Evolutionary conservation across 257 asterid genomes (phyloP).

Genomic region (Leonotis leonurus): DNA sequence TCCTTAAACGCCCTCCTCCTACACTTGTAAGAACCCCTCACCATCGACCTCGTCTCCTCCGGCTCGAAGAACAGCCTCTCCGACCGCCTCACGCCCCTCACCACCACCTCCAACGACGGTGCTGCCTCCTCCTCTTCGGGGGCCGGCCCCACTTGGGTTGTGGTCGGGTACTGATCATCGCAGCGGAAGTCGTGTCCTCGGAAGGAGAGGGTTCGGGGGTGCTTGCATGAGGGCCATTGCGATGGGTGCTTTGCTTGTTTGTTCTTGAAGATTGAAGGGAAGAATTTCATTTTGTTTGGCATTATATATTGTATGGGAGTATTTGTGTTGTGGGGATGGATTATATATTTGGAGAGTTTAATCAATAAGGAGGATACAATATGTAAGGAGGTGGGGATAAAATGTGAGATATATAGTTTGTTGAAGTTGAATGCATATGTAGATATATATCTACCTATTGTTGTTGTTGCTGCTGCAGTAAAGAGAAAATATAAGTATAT

Average conservation of each 20-base stretch:
- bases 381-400: constrained; percentile 8
- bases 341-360: neutral
- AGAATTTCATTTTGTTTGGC: constrained; percentile 27
- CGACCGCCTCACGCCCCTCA: constrained; percentile 32
- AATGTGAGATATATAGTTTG: constrained; percentile 22
- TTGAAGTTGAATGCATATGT: too few species aligned
- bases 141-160: neutral
- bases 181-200: too few species aligned
- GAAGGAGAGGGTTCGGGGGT: too few species aligned
- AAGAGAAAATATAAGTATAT: neutral
- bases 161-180: too few species aligned
- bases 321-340: neutral
- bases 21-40: too few species aligned
- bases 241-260: constrained; percentile 16
- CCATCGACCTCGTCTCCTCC: constrained; percentile 33
- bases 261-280: constrained; percentile 34
- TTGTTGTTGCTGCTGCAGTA: constrained; percentile 1
- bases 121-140: neutral
- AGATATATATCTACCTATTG: neutral
- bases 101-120: constrained; percentile 27
- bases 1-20: constrained; percentile 30
- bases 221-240: constrained; percentile 30
- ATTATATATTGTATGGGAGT: too few species aligned
- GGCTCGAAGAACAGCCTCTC: constrained; percentile 64
- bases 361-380: constrained; percentile 23